Evolutionary conservation across 2,329 filamentous ascomycete genomes (phyloP), one percentile per base, ranked within the genome.

Genomic region (Alternaria incomplexa): DNA sequence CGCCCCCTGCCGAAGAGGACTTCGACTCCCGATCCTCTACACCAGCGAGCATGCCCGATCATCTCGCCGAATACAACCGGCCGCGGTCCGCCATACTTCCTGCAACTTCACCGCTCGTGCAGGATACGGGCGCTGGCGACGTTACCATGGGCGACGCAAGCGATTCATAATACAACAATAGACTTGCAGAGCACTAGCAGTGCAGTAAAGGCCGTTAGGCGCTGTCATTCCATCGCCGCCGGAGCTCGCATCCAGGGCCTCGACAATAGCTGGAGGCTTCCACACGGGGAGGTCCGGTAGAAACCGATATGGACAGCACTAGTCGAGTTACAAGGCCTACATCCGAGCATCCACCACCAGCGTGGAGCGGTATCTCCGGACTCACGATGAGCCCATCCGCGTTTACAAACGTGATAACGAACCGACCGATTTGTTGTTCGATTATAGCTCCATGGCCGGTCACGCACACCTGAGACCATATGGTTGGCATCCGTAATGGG

Each of bases 1-100:
- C 95, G 5, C 94, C 95, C 13, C 71, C 71, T 2, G 93, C 93
- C 0, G 90, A 93, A 62, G 80, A 80, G 20, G 73, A 77, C 15
- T 60, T 69, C 23, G 77, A 79, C 15, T 75, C 73, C 52, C 75
- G 81, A 30, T 80, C 81, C 4, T 70, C 72, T 25, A 82, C 79
- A 59, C 82, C 81, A n/a, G 71, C 79, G 15, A 83, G 81, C 67
- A 76, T 83, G 73, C 79, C 79, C 8, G 81, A 83, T 47, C 74
- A 78, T 52, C 65, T 75, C 45, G 66, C 73, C 46, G 73, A 76
- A 40, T 74, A 77, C 48, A 69, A 58, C 15, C 74, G 76, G 1
- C 76, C 76, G 15, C 74, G 73, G n/a, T 79, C 76, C 5, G 75
- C 76, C 4, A 66, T 74, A 15, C 63, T 77, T 23, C 71, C 73